These are phyloP conservation scores for Barnettozyma pratensis DNA, from an alignment of 805 yeast species.

Conservation along the genomic window DNA sequence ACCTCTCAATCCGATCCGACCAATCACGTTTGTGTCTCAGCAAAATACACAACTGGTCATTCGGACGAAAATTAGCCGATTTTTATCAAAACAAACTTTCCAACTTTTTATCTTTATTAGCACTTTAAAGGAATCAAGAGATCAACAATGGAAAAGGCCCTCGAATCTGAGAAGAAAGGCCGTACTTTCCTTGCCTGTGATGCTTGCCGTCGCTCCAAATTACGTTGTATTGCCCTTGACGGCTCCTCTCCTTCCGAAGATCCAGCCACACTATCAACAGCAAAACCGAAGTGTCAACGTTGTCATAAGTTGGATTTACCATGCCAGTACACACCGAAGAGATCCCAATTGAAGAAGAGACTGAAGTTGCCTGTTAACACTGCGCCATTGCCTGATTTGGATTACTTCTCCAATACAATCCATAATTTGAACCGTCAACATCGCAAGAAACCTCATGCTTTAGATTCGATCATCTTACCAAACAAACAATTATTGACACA, in stretches of 20 bases:
- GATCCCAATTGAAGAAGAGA: conserved; percentile 11
- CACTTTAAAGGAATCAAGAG: too few relatives aligned
- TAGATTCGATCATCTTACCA: conserved; percentile 12
- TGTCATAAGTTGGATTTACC: conserved; percentile 6
- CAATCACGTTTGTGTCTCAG: too few relatives aligned
- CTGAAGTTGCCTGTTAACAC: background rate
- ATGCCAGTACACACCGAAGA: conserved; percentile 13
- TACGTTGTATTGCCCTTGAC: conserved; percentile 6
- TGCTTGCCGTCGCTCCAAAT: conserved; percentile 12
- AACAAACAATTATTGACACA: conserved; percentile 4
- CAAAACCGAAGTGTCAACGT: conserved; percentile 8
- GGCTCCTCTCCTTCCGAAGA: background rate
- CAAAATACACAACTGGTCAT: too few relatives aligned
- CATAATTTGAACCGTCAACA: conserved; percentile 9
- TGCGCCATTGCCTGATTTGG: background rate
- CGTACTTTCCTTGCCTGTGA: conserved; percentile 16
- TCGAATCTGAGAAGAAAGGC: conserved; percentile 7
- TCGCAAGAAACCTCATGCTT: conserved; percentile 8
- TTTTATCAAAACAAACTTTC: too few relatives aligned
- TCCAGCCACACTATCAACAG: background rate
- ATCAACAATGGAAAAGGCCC: background rate
- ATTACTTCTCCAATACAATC: conserved; percentile 6
- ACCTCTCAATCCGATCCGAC: too few relatives aligned
- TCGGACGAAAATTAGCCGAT: too few relatives aligned
- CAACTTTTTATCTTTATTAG: too few relatives aligned